Percentiles rank a stretch among this genome's conserved stretches.
phyloP scores from a whole-genome alignment of 2,329 filamentous ascomycete genomes.

The Tolypocladium tropicale region DNA sequence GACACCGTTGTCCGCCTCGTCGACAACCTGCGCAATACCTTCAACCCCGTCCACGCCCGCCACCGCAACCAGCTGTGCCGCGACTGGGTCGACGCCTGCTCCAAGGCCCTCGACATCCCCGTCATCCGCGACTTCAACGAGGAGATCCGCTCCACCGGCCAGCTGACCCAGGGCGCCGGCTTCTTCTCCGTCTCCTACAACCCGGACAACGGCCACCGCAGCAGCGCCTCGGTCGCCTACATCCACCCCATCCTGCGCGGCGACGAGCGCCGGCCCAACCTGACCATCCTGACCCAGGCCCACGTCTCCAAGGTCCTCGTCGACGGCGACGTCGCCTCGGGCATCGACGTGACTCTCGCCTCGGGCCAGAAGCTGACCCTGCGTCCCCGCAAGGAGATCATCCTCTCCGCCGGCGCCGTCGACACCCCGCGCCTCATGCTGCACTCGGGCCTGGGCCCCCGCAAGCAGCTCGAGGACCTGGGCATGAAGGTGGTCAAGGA shows the following conservation, averaged over 20 bases:
- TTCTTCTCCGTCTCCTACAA: conserved; percentile 92
- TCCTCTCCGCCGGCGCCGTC: conserved; percentile 70
- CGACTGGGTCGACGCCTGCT: conserved; percentile 80
- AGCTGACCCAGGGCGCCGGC: conserved; percentile 66
- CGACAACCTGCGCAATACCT: conserved; percentile 79
- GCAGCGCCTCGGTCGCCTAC: conserved; percentile 82
- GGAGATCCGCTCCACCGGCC: conserved; percentile 64
- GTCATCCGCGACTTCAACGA: conserved; percentile 79
- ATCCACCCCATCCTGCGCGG: conserved; percentile 84
- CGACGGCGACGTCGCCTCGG: conserved; percentile 57
- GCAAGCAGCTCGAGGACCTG: conserved; percentile 40
- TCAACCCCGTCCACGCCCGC: conserved; percentile 75
- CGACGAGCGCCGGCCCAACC: conserved; percentile 71
- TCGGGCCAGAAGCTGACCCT: conserved; percentile 44
- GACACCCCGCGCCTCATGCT: conserved; percentile 64
- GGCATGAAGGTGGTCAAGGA: conserved; percentile 46
- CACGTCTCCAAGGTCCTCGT: conserved; percentile 80
- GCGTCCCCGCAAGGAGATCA: conserved; percentile 61
- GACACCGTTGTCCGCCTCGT: conserved; percentile 72
- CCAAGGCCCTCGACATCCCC: conserved; percentile 68
- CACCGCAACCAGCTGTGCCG: conserved; percentile 87
- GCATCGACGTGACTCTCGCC: conserved; percentile 55
- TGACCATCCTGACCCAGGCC: conserved; percentile 78
- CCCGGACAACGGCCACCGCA: conserved; percentile 74
- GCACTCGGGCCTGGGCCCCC: conserved; percentile 46